Evolutionary conservation across 106 monocot species (phyloP).

Genomic region (Platanthera zijinensis): DNA sequence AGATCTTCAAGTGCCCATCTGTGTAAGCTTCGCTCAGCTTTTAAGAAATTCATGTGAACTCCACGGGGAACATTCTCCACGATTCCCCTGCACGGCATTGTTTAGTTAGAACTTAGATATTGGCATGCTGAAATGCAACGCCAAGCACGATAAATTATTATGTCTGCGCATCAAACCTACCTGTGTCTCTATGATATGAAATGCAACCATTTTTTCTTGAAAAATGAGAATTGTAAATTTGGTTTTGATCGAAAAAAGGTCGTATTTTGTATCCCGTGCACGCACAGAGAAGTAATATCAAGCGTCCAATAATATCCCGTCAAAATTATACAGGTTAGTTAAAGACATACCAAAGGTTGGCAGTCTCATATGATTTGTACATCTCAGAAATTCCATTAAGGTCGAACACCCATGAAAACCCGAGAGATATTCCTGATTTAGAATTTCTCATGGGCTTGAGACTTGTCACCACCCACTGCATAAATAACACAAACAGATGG

Average conservation of each 20-base stretch:
- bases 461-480: slow-evolving; percentile 90
- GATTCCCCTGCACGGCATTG: slow-evolving; percentile 44
- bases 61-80: slow-evolving; percentile 93
- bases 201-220: too few relatives aligned
- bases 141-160: too few relatives aligned
- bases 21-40: slow-evolving; percentile 94
- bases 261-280: too few relatives aligned
- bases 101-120: background rate
- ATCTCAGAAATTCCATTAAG: slow-evolving; percentile 83
- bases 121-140: background rate
- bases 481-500: slow-evolving; percentile 3
- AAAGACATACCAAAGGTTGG: slow-evolving; percentile 70
- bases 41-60: slow-evolving; percentile 89
- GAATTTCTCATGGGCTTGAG: slow-evolving; percentile 28
- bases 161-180: too few relatives aligned
- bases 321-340: background rate
- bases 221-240: too few relatives aligned
- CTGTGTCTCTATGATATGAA: too few relatives aligned
- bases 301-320: too few relatives aligned
- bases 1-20: slow-evolving; percentile 99
- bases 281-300: too few relatives aligned
- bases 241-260: too few relatives aligned
- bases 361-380: slow-evolving; percentile 89
- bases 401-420: slow-evolving; percentile 85
- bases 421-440: slow-evolving; percentile 14